These are phyloP conservation scores for Ustilago hordei DNA, from an alignment of 1,284 basidiomycete genomes.

Conservation along the genomic window DNA sequence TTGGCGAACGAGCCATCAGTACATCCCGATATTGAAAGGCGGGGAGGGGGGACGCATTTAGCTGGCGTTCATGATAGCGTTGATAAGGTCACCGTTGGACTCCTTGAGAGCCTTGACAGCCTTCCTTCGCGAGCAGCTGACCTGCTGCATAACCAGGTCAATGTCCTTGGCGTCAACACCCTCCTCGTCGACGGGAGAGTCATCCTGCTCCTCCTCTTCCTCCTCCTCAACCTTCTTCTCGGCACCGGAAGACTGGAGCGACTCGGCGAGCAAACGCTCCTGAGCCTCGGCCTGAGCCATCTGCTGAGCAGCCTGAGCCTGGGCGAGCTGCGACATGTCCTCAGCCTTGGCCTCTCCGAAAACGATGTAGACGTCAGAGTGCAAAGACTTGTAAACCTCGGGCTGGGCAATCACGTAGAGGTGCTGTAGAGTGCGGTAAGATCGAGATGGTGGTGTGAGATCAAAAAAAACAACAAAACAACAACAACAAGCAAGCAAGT, in stretches of 20 bases:
- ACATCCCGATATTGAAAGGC: background rate
- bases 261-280: constrained; percentile 76
- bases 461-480: too few species aligned
- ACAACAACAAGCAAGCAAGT: too few species aligned
- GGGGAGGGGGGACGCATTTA: constrained; percentile 19
- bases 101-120: constrained; percentile 70
- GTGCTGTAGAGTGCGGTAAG: constrained; percentile 72
- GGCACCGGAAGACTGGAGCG: constrained; percentile 56
- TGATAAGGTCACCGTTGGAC: constrained; percentile 68
- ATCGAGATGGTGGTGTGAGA: background rate
- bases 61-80: constrained; percentile 68
- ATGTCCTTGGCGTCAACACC: constrained; percentile 87
- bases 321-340: constrained; percentile 87
- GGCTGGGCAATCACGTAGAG: constrained; percentile 92
- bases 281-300: constrained; percentile 74
- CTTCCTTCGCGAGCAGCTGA: constrained; percentile 68
- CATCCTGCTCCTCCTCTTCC: constrained; percentile 68
- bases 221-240: constrained; percentile 64
- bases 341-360: constrained; percentile 98
- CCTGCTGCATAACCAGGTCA: constrained; percentile 89
- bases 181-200: constrained; percentile 70
- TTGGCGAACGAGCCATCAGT: background rate
- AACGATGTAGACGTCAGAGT: constrained; percentile 98
- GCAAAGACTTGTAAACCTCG: constrained; percentile 97
- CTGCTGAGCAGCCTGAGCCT: constrained; percentile 85